A percentile compares a stretch with the other conserved stretches of the same genome.
Evolutionary conservation across 345 rosid species (phyloP).

Genomic region (Leavenworthia alabamica): DNA sequence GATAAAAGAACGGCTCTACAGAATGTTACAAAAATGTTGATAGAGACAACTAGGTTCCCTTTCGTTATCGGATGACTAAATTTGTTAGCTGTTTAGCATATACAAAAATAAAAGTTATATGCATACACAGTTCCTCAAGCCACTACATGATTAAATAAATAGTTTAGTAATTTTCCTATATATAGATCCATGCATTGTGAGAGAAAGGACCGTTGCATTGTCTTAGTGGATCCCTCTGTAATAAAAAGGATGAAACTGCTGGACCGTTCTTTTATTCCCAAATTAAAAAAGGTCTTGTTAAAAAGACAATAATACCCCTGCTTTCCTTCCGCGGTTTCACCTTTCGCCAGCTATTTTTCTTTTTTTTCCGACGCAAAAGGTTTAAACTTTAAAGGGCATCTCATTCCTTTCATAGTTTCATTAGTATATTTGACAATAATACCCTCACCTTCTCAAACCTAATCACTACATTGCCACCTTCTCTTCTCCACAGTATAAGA

Average conservation of each 20-base stretch:
- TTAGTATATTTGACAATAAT: not conserved
- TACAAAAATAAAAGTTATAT: not conserved
- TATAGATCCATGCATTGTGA: not conserved
- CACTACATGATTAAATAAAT: not conserved
- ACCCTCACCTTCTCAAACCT: not conserved
- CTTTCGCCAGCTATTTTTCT: constrained; percentile 21
- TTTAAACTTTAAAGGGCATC: constrained; percentile 15
- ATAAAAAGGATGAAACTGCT: constrained; percentile 10
- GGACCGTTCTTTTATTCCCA: not conserved
- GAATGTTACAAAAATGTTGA: not conserved
- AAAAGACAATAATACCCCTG: constrained; percentile 18
- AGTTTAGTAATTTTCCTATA: not conserved
- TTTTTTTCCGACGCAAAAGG: constrained; percentile 16
- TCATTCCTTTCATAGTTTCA: constrained; percentile 19
- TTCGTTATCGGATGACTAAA: not conserved
- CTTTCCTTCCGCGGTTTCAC: not conserved
- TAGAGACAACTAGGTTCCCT: not conserved
- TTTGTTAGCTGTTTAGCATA: constrained; percentile 20
- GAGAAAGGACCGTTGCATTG: constrained; percentile 23
- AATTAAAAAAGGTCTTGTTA: not conserved
- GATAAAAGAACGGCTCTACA: constrained; percentile 8
- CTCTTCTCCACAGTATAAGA: constrained; percentile 10
- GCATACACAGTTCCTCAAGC: not conserved
- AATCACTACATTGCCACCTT: constrained; percentile 15
- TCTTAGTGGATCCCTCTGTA: constrained; percentile 8